Conservation (phyloP, 2,329 filamentous ascomycete genomes). For the Beauveria scarabaeidicola region DNA sequence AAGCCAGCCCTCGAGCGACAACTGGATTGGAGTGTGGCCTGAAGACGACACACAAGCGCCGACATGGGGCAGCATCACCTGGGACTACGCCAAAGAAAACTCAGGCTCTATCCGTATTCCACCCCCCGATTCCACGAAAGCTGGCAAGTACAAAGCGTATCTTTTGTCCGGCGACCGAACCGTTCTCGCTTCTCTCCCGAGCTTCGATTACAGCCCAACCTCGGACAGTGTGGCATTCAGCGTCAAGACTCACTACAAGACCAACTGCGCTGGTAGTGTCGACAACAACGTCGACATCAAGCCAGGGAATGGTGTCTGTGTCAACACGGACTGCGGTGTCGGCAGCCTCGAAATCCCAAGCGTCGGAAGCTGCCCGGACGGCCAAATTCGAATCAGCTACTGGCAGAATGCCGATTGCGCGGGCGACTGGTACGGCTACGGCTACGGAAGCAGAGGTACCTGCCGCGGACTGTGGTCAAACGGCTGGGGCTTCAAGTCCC, state of each 20-base stretch:
- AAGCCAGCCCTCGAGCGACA: not conserved
- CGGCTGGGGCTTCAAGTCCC: slow-evolving; percentile 1
- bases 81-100: not conserved
- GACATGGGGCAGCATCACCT: not conserved
- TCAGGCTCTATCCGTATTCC: not conserved
- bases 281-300: not conserved
- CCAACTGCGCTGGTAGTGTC: not conserved
- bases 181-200: not conserved
- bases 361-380: slow-evolving; percentile 2
- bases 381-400: slow-evolving; percentile 7
- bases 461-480: slow-evolving; percentile 2
- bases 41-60: not conserved
- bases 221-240: not conserved
- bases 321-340: slow-evolving; percentile 3
- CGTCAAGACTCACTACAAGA: not conserved
- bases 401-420: slow-evolving; percentile 1
- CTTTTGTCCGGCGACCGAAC: not conserved
- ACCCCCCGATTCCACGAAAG: not conserved
- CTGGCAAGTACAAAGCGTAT: slow-evolving; percentile 3
- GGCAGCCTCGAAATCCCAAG: not conserved
- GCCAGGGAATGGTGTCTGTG: not conserved
- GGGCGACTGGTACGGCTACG: slow-evolving; percentile 9
- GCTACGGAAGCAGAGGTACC: slow-evolving; percentile 2
- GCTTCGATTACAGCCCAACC: not conserved
- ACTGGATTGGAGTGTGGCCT: slow-evolving; percentile 4